Conservation (phyloP, 139 green algal species). For the Deuterostichococcus epilithicus region DNA sequence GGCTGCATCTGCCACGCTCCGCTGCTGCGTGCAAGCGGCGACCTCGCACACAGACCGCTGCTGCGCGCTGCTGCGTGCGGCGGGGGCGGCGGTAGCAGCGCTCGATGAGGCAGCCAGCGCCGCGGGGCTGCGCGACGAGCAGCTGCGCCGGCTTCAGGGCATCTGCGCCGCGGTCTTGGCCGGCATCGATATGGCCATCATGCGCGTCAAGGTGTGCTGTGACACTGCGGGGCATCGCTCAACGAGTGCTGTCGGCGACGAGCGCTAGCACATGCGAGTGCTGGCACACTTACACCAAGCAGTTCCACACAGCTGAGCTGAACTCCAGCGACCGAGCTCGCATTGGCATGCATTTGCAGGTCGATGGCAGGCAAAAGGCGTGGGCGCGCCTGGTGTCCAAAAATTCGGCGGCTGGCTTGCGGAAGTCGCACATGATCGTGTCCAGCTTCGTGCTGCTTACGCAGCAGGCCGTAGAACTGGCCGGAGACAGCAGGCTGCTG, state of each 20-base stretch:
- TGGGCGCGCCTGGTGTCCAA: too few relatives aligned
- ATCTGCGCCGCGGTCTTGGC: slow-evolving; percentile 12
- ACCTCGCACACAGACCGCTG: slow-evolving; percentile 36
- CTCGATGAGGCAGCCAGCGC: slow-evolving; percentile 30
- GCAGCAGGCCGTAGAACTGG: background rate
- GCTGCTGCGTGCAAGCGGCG: slow-evolving; percentile 17
- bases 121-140: background rate
- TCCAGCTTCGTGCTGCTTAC: background rate
- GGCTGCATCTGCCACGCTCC: slow-evolving; percentile 23
- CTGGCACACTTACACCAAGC: background rate
- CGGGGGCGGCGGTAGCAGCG: slow-evolving; percentile 25
- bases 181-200: slow-evolving; percentile 4
- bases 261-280: background rate
- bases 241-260: background rate
- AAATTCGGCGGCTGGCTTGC: too few relatives aligned
- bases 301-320: background rate
- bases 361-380: background rate
- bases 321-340: background rate
- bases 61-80: slow-evolving; percentile 24
- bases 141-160: slow-evolving; percentile 12
- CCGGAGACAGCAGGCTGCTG: background rate
- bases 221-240: background rate
- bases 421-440: background rate
- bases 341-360: background rate
- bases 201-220: slow-evolving; percentile 3